Evolutionary conservation across 2,329 filamentous ascomycete species (phyloP), one percentile per base, ranked within the genome.

Genomic region (Colletotrichum echinochloae): DNA sequence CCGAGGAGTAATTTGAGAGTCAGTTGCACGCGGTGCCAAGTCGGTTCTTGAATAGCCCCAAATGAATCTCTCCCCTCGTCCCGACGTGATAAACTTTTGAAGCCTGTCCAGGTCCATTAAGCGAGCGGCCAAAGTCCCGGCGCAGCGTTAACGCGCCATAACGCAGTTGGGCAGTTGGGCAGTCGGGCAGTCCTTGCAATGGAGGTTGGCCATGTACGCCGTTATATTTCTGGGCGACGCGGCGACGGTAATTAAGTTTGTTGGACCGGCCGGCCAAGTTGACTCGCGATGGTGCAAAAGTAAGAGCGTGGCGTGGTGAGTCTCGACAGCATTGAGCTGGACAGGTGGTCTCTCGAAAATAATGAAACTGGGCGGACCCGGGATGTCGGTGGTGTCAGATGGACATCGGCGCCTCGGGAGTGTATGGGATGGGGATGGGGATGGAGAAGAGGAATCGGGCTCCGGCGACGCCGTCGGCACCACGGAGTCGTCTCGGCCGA

Each of bases 391-490:
- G 57, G 52, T 37, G 30, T n/a, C 33, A 46, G 30, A 20, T 28
- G 57, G 57, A 35, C 44, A 28, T 60, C 41, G 57, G 57, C 52
- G 52, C 20, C 30, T 60, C 60, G 60, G 60, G n/a, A 39, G 37
- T 44, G 48, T 30, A 33, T 63, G 60, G 37, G 20, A 64, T 28
- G 20, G 28, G 35, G 20, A 48, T 28, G 35, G 41, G 26, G n/a
- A 26, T 59, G 41, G 33, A 33, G 44, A 16, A 33, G 30, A 48
- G 26, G 14, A 55, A 60, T 60, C 37, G 66, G 55, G 61, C 46
- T 39, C 14, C 66, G 66, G 66, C 55, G 61, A 70, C 61, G 62
- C 66, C 66, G 61, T 66, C 48, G 55, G 62, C 48, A 46, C 60
- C 54, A 65, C 52, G 66, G 66, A 49, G 46, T 49, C 54, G 41